Evolutionary conservation across 805 yeast genomes (phyloP).

Genomic region (Torulaspora microellipsoides): DNA sequence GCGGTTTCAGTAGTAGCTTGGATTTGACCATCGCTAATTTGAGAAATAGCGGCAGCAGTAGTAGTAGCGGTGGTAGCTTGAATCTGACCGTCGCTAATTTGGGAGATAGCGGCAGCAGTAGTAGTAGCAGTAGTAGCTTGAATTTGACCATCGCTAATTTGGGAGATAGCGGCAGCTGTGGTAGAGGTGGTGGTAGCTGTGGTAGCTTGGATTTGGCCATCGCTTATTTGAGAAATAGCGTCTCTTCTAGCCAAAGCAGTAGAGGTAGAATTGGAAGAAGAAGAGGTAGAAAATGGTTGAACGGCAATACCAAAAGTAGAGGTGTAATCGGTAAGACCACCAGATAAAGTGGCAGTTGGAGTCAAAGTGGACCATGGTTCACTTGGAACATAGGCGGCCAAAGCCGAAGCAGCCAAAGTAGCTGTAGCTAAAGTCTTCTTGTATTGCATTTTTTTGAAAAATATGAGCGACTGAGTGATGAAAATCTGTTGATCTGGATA

Average conservation of each 20-base stretch:
- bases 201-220: constrained; percentile 40
- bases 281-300: constrained; percentile 42
- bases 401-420: constrained; percentile 44
- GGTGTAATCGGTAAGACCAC: constrained; percentile 54
- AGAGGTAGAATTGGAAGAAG: constrained; percentile 33
- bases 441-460: constrained; percentile 40
- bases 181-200: constrained; percentile 20
- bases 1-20: constrained; percentile 35
- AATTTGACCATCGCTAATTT: constrained; percentile 43
- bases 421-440: constrained; percentile 38
- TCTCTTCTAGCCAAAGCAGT: constrained; percentile 36
- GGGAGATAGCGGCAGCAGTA: constrained; percentile 36
- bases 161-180: constrained; percentile 36
- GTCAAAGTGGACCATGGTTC: constrained; percentile 72
- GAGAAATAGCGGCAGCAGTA: constrained; percentile 37
- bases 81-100: constrained; percentile 43
- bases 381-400: constrained; percentile 61
- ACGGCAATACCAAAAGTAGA: constrained; percentile 66
- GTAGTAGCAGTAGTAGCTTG: constrained; percentile 23
- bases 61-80: constrained; percentile 42
- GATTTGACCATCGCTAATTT: constrained; percentile 40
- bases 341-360: constrained; percentile 50
- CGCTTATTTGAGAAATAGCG: constrained; percentile 39
- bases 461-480: too few species aligned
- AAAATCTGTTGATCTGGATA: too few species aligned